A percentile compares a stretch with the other conserved stretches of the same genome.
Conservation (phyloP, 2,329 filamentous ascomycete genomes). For the Xylaria sp. region DNA sequence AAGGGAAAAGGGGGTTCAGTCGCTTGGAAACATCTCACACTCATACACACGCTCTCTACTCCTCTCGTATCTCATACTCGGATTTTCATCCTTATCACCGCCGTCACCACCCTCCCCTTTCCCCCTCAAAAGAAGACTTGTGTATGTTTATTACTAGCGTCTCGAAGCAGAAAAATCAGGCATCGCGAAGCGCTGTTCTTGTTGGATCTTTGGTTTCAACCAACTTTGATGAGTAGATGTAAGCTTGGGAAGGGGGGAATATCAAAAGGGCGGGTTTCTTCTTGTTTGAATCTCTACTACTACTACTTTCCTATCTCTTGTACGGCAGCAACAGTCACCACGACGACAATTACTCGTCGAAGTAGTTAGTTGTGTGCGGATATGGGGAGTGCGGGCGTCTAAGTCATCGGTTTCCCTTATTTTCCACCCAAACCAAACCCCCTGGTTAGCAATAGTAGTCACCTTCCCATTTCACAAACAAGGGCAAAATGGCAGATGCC, state of each 20-base stretch:
- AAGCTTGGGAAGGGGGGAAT: not conserved
- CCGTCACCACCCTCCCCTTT: not conserved
- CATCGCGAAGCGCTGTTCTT: conserved; percentile 8
- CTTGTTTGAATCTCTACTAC: not conserved
- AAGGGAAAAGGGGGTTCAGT: not conserved
- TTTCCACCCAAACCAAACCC: no score
- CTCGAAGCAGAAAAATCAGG: not conserved
- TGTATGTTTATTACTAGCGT: conserved; percentile 17
- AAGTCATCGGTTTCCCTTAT: no score
- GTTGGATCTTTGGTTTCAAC: not conserved
- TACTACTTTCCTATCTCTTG: not conserved
- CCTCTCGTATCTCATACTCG: not conserved
- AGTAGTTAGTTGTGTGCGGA: not conserved
- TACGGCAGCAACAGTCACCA: not conserved
- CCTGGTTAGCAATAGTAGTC: no score
- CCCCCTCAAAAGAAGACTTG: conserved; percentile 1
- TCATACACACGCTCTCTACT: not conserved
- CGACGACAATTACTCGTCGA: not conserved
- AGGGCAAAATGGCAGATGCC: no score
- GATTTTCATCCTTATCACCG: not conserved
- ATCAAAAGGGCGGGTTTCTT: conserved; percentile 8
- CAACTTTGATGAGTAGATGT: conserved; percentile 2
- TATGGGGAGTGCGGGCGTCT: not conserved
- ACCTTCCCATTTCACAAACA: no score
- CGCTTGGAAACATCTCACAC: not conserved